Conservation (phyloP, 2,329 filamentous ascomycete species). For the Exophiala mesophila region DNA sequence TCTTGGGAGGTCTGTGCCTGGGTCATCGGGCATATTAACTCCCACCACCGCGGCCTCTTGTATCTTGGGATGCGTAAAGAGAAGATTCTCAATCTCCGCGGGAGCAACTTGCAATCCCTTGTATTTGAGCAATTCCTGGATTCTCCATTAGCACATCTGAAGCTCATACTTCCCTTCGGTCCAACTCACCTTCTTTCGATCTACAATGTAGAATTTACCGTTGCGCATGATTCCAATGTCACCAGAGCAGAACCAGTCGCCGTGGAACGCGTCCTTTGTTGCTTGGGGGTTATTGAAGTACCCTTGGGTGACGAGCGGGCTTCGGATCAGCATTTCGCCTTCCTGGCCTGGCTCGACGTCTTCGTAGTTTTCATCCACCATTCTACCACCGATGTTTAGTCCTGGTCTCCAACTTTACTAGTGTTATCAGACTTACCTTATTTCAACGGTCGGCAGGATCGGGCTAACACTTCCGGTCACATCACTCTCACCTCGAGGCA, state of each 20-base stretch:
- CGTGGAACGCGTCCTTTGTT: constrained; percentile 28
- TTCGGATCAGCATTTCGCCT: constrained; percentile 21
- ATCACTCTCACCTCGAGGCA: constrained; percentile 39
- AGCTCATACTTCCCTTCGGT: too few species aligned
- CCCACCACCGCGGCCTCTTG: constrained; percentile 56
- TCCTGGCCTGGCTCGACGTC: constrained; percentile 20
- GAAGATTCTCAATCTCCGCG: constrained; percentile 53
- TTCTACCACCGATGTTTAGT: constrained; percentile 5
- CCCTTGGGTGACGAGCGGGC: constrained; percentile 20
- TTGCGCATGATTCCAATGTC: constrained; percentile 31
- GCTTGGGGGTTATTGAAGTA: constrained; percentile 33
- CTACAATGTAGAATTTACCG: constrained; percentile 78
- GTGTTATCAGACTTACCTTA: constrained; percentile 16
- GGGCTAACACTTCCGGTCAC: constrained; percentile 44
- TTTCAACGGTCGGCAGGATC: constrained; percentile 32
- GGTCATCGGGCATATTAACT: constrained; percentile 43
- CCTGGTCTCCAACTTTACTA: too few species aligned
- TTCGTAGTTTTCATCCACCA: constrained; percentile 19
- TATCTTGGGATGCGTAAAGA: constrained; percentile 40
- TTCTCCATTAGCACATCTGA: too few species aligned
- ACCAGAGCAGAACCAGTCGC: constrained; percentile 34
- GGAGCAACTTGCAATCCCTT: constrained; percentile 63
- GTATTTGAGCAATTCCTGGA: constrained; percentile 45
- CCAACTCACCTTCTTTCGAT: constrained; percentile 65
- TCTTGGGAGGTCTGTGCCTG: constrained; percentile 52